Evolutionary conservation across 345 rosid species (phyloP).

Genomic region (Salix dunnii): DNA sequence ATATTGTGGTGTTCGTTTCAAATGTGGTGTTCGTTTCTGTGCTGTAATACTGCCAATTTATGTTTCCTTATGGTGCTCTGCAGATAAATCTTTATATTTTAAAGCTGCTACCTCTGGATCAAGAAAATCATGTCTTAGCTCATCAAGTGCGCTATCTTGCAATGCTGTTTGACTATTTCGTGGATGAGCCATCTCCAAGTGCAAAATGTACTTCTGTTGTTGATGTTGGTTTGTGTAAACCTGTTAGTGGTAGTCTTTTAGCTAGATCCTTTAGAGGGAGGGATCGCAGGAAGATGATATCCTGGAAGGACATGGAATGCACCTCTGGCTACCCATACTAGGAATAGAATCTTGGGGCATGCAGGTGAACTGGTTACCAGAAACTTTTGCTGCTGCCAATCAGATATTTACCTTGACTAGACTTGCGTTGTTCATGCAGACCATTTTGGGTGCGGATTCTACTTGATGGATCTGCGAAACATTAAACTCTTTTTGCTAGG

Average conservation of each 20-base stretch:
- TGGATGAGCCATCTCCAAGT: constrained; percentile 54
- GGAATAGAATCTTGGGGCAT: background rate
- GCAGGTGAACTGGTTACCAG: background rate
- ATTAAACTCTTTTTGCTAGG: background rate
- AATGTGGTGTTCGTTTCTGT: background rate
- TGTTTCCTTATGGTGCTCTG: constrained; percentile 11
- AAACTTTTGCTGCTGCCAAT: background rate
- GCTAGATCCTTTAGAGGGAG: constrained; percentile 82
- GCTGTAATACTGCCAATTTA: background rate
- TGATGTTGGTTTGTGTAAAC: constrained; percentile 82
- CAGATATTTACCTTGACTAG: background rate
- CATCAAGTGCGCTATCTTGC: constrained; percentile 79
- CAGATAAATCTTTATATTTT: constrained; percentile 82
- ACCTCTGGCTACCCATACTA: constrained; percentile 37
- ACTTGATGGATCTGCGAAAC: background rate
- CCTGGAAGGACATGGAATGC: constrained; percentile 75
- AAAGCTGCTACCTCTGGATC: constrained; percentile 56
- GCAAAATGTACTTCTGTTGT: constrained; percentile 51
- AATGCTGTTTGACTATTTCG: constrained; percentile 72
- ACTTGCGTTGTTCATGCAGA: background rate
- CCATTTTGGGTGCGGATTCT: background rate
- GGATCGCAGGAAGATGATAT: constrained; percentile 85
- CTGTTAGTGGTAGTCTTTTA: constrained; percentile 65
- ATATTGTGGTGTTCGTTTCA: background rate
- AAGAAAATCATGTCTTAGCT: constrained; percentile 54